Base-by-base conservation (phyloP, 2,329 filamentous ascomycete species). In the Ustulina deusta region DNA sequence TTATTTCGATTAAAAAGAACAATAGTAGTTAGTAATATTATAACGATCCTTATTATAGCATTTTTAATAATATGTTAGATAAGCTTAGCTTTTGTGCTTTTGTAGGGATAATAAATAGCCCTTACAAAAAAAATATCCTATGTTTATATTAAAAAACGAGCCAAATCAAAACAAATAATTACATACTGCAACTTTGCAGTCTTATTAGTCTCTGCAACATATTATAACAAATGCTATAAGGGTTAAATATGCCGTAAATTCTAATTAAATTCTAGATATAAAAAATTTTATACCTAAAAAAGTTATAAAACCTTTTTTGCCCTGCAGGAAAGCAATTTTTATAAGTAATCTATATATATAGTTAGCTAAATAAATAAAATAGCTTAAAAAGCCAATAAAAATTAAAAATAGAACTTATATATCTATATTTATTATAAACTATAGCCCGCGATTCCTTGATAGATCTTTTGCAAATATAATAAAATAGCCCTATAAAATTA, bases 401-500 rank as follows among this genome's bases (percentile, higher is more conserved):
- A 54, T 32, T 22, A 55, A 38, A 15, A 55, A 17, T 55, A 38
- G 9, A 55, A 55, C 51, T 55, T 55, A 55, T 15, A 55, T 15
- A 55, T 55, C 6, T 15, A 55, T 11, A 55, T 55, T 13, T 55
- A 55, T 40, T 55, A 55, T 55, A 55, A 38, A 38, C 34, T 55
- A 15, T 55, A 55, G 34, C 51, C n/a, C 9, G 34, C 34, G 10
- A 55, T 32, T 38, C 11, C 6, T 38, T 11, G 10, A 55, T 55
- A 55, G 6, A 55, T 55, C 10, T 27, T 15, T 13, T 49, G 11
- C 11, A 49, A 49, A 49, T 27, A 15, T 15, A 15, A 49, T 15
- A 49, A 49, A 15, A 49, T 49, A 17, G 20, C 46, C 11, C 11
- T 15, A 15, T 49, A 49, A 49, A 17, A 49, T 49, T 17, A 49